Base-by-base conservation (phyloP, 1,284 basidiomycete genomes). In the Trametes polyzona region DNA sequence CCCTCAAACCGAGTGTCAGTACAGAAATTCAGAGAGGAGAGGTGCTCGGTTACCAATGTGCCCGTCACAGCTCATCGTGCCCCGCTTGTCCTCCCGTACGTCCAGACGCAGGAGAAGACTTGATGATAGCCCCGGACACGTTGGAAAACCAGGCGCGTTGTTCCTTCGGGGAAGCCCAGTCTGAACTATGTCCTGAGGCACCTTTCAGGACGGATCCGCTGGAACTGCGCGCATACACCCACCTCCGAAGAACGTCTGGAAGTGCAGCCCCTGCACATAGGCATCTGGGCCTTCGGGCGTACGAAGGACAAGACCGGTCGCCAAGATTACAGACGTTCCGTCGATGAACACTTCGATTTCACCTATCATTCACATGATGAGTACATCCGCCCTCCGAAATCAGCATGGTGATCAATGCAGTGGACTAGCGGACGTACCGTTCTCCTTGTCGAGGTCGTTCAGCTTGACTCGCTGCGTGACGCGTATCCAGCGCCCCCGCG, bases 171-270 rank as follows among this genome's bases (percentile, higher is more conserved):
- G 83, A 84, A 3, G 84, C 86, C 85, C 86, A 90, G 5, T 84
- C 81, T 6, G 70, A 56, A 14, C 73, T 73, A 61, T 82, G 76
- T 8, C 85, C 83, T 86, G 10, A 14, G 12, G 10, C 6, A 17
- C 2, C 24, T 35, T 24, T 21, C 32, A 26, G 24, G 11, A 24
- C 1, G 9, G 8, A 19, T 14, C n/a, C 16, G 11, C 3, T n/a
- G n/a, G n/a, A 39, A 6, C 16, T 17, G 30, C 7, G 29, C 26
- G 24, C 41, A 17, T 29, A 26, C 24, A 60, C 75, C 36, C 57
- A 84, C 86, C 86, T 56, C 87, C 88, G 58, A 91, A 92, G 75
- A 91, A 92, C 2, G 87, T 90, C 71, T 90, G 82, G 51, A 87
- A 83, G 66, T 87, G 85, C 66, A 84, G 76, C 4, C 86, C 86